Base-by-base conservation (phyloP, 768 basidiomycete genomes). In the Serpula lacrymans region DNA sequence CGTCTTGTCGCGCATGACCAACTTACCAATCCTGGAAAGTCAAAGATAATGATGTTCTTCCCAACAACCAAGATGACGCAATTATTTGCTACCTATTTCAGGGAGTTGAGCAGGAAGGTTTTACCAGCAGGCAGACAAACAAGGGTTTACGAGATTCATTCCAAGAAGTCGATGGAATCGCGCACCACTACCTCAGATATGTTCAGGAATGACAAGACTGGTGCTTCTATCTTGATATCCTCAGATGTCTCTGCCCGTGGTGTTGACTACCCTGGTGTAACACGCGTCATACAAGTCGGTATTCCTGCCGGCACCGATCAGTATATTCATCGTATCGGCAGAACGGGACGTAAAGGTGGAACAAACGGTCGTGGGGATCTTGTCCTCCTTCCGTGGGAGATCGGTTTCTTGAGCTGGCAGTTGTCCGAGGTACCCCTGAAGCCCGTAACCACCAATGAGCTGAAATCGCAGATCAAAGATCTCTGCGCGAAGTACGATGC, bases 221-320 rank as follows among this genome's bases (percentile, higher is more conserved):
- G 70, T 4, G 74, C 81, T 0, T 68, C 77, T 2, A 67, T 96
- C 22, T 75, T 95, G 37, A 70, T 96, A 50, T 86, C 82, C 3
- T 92, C 90, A 1, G 92, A 95, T 50, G 82, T 95, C 5, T 92
- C 88, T 21, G 89, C 90, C 16, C 78, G 90, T 42, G 89, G 89
- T 12, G 77, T 94, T 32, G 89, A 95, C 59, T 95, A 94, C 58
- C 90, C 90, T 6, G 80, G 77, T 14, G 87, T 93, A 16, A 89
- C 88, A 0, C 81, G 92, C 27, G 86, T 94, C 46, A 85, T 98
- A 48, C 96, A 97, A 59, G 70, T 99, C 37, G 93, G 95, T 37
- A 69, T 87, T 6, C 93, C 95, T 2, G 58, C 64, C 5, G 69
- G 64, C 1, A 62, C 75, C 8, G 84, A 90, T 16, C 76, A 82